Conservation (phyloP, 495 filamentous ascomycete species). For the Parachaetomium inaequale region DNA sequence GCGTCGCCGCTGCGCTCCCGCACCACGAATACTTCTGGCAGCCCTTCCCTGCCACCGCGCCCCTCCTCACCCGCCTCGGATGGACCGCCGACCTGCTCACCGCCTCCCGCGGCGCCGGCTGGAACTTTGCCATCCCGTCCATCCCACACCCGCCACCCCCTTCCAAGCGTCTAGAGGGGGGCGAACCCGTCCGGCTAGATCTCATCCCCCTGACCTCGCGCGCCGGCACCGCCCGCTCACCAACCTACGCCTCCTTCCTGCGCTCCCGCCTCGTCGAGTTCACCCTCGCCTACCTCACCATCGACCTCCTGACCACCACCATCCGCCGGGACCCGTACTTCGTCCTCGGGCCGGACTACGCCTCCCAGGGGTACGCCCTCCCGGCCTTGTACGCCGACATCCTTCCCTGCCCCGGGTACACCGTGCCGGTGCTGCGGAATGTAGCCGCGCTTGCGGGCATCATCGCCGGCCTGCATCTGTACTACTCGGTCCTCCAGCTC, state of each 20-base stretch:
- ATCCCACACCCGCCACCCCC: conserved; percentile 18
- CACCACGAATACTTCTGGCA: conserved; percentile 63
- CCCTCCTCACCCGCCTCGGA: conserved; percentile 59
- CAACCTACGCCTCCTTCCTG: conserved; percentile 46
- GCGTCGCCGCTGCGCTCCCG: conserved; percentile 17
- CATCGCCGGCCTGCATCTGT: conserved; percentile 40
- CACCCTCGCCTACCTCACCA: conserved; percentile 53
- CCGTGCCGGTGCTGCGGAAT: conserved; percentile 49
- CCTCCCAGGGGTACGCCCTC: conserved; percentile 36
- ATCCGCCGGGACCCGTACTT: conserved; percentile 78
- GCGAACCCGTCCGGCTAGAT: conserved; percentile 11
- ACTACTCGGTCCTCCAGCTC: conserved; percentile 27
- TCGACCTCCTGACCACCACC: conserved; percentile 63
- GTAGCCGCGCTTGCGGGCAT: conserved; percentile 49
- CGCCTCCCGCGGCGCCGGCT: conserved; percentile 69
- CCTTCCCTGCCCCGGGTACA: background rate
- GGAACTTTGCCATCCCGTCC: conserved; percentile 53
- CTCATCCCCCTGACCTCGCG: conserved; percentile 23
- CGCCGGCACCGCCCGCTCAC: conserved; percentile 35
- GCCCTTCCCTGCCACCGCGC: conserved; percentile 55
- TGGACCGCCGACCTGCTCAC: conserved; percentile 68
- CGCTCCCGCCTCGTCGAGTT: conserved; percentile 45
- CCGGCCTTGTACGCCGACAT: conserved; percentile 29
- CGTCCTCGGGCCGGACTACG: conserved; percentile 40
- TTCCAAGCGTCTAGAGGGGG: background rate